A percentile compares a stretch with the other conserved stretches of the same genome.
Conservation (phyloP, 306 rosid genomes). For the Cucumis sativus region DNA sequence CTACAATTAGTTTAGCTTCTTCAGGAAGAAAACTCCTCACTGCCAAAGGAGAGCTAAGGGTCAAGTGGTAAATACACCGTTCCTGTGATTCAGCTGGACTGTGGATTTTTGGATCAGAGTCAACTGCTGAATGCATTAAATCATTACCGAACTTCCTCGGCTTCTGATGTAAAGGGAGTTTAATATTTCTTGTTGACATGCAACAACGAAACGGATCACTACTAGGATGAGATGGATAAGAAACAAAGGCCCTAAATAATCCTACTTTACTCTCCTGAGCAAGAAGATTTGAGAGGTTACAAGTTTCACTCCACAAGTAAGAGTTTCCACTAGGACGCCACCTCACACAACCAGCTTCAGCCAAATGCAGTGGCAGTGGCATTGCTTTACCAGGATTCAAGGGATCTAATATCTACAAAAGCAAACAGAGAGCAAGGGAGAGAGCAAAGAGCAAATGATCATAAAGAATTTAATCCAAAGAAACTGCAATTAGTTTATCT, state of each 20-base stretch:
- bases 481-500: background rate
- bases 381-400: constrained; percentile 78
- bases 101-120: constrained; percentile 4
- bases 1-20: constrained; percentile 48
- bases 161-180: constrained; percentile 39
- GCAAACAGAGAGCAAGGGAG: background rate
- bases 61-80: constrained; percentile 55
- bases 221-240: constrained; percentile 85
- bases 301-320: constrained; percentile 90
- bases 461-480: background rate
- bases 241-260: constrained; percentile 64
- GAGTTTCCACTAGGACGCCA: constrained; percentile 88
- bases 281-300: constrained; percentile 66
- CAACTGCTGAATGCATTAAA: constrained; percentile 9
- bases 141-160: constrained; percentile 21
- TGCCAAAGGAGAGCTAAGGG: constrained; percentile 58
- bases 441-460: background rate
- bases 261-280: constrained; percentile 55
- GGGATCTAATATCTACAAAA: constrained; percentile 74
- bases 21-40: constrained; percentile 71
- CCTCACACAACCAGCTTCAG: constrained; percentile 84
- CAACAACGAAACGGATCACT: constrained; percentile 88
- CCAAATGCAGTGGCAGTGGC: constrained; percentile 89
- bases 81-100: constrained; percentile 32
- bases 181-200: constrained; percentile 52